Evolutionary conservation across 352 stramenopile genomes (phyloP).

Genomic region (Phytophthora capsici): DNA sequence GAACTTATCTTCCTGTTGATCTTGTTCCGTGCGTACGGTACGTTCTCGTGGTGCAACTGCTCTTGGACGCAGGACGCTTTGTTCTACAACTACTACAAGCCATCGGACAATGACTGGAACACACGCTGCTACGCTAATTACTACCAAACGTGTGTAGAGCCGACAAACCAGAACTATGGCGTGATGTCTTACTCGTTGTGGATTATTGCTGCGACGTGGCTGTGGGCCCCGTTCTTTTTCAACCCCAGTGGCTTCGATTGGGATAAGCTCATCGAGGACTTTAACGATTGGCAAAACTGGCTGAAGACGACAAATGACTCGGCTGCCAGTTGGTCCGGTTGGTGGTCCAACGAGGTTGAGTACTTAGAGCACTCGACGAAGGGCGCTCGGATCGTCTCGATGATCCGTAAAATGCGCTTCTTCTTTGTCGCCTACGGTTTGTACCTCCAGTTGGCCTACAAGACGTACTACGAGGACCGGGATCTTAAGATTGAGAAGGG

Average conservation of each 20-base stretch:
- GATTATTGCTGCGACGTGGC: conserved; percentile 92
- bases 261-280: conserved; percentile 96
- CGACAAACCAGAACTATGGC: conserved; percentile 97
- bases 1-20: conserved; percentile 92
- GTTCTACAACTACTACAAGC: conserved; percentile 84
- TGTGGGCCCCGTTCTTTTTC: conserved; percentile 92
- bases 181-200: conserved; percentile 98
- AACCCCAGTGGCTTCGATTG: conserved; percentile 99
- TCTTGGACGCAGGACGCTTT: conserved; percentile 74
- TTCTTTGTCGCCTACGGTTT: conserved; percentile 76
- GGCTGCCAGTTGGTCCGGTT: conserved; percentile 86
- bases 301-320: conserved; percentile 91
- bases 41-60: conserved; percentile 94
- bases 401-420: conserved; percentile 88
- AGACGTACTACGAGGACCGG: conserved; percentile 75
- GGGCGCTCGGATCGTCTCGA: conserved; percentile 64
- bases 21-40: conserved; percentile 90
- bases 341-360: conserved; percentile 86
- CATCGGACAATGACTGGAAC: conserved; percentile 81
- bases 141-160: conserved; percentile 92
- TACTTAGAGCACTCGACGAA: conserved; percentile 83
- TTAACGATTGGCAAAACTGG: conserved; percentile 95
- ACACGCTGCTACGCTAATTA: conserved; percentile 85
- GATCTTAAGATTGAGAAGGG: conserved; percentile 66
- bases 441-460: conserved; percentile 84